Base-by-base conservation (phyloP, 352 stramenopile genomes). In the Pythium rhizo-oryzae region DNA sequence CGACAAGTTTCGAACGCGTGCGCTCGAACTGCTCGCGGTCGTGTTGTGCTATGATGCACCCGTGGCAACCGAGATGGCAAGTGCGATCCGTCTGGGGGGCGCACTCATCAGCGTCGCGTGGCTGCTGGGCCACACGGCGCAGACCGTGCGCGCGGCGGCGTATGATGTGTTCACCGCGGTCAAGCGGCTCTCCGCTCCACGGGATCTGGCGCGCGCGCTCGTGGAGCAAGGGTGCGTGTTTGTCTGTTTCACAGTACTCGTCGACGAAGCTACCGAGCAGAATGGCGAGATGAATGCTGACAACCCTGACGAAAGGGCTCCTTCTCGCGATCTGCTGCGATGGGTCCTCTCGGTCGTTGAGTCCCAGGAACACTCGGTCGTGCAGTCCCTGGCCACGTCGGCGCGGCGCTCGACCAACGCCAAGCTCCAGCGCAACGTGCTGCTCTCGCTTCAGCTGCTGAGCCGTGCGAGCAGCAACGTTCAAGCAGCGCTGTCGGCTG, bases 181-280 rank as follows among this genome's bases (percentile, higher is more conserved):
- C 23, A 70, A 71, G 12, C 41, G 53, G 0, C 52, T 69, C 8
- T 87, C 79, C 8, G 63, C 75, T 15, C 35, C 62, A 8, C 71
- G 65, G 8, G 79, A 84, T 33, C 55, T 84, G 8, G 33, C 75
- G 6, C 75, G 79, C 16, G 75, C 62, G 8, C 49, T 87, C 23
- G 71, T 87, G 24, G 79, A 87, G 50, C 79, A 87, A 55, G 77
- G 77, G 57, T 87, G 79, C 56, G 65, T 84, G 8, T 54, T 82
- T 9, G 75, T 84, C 44, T 71, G 71, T 23, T 70, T 70, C 16
- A 63, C 70, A 50, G 28, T 63, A 28, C 30, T 58, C 15, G 1
- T 55, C 28, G 21, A 75, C 21, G 50, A 68, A 37, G 15, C 23
- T 8, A 21, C 1, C 44, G 44, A 51, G 8, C 18, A 49, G 6